Conservation (phyloP, 352 stramenopile genomes). For the Pythium myriotylum region DNA sequence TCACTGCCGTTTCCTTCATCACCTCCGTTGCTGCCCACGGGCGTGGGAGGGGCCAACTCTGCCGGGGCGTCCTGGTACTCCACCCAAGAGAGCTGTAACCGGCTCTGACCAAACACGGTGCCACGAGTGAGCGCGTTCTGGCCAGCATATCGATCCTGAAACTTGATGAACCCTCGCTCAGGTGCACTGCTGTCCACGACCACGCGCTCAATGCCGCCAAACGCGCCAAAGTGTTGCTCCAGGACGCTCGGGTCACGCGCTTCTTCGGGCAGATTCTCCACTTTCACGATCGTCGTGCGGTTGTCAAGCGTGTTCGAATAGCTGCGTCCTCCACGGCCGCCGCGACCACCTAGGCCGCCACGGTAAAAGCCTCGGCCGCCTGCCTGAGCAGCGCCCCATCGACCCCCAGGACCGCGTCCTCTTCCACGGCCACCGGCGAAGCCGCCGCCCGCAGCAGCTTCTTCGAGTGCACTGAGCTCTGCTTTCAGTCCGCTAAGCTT, state of each 20-base stretch:
- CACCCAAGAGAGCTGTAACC: slow-evolving; percentile 66
- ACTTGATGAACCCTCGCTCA: slow-evolving; percentile 77
- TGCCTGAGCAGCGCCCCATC: slow-evolving; percentile 16
- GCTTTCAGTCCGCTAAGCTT: slow-evolving; percentile 70
- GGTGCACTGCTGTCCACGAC: slow-evolving; percentile 54
- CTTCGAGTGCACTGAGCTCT: slow-evolving; percentile 29
- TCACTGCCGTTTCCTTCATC: slow-evolving; percentile 1
- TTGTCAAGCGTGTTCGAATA: slow-evolving; percentile 81
- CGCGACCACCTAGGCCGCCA: slow-evolving; percentile 37
- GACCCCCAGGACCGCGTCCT: slow-evolving; percentile 38
- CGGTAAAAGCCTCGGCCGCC: slow-evolving; percentile 29
- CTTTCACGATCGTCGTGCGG: slow-evolving; percentile 82
- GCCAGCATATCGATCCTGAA: slow-evolving; percentile 76
- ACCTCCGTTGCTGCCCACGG: background rate
- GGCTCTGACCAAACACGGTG: slow-evolving; percentile 54
- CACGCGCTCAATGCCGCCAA: slow-evolving; percentile 78
- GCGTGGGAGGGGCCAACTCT: slow-evolving; percentile 34
- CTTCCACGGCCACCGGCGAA: slow-evolving; percentile 31
- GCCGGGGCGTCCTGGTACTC: slow-evolving; percentile 60
- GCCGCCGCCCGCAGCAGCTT: slow-evolving; percentile 10
- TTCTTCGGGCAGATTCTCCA: slow-evolving; percentile 75
- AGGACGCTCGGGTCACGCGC: slow-evolving; percentile 74
- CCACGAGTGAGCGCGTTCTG: slow-evolving; percentile 70
- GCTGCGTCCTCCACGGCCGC: slow-evolving; percentile 40
- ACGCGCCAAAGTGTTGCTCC: slow-evolving; percentile 87